Evolutionary conservation across 495 filamentous ascomycete genomes (phyloP).

Genomic region (Penicillium angulare): DNA sequence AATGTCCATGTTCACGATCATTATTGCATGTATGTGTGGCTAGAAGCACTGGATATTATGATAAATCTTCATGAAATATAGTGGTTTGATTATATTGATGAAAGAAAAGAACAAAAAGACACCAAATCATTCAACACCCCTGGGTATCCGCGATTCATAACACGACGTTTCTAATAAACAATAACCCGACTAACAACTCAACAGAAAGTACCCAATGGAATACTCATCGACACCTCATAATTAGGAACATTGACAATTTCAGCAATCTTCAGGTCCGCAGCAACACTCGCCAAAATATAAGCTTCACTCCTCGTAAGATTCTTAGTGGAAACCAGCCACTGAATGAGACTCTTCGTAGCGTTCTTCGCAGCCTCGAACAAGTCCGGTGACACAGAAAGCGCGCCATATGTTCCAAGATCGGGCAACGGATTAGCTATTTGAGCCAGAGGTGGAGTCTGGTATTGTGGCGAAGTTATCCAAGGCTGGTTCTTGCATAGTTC

Average conservation of each 20-base stretch:
- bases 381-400: slow-evolving; percentile 43
- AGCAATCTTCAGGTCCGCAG: slow-evolving; percentile 43
- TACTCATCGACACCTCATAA: slow-evolving; percentile 44
- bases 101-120: neutral
- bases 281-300: slow-evolving; percentile 51
- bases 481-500: slow-evolving; percentile 43
- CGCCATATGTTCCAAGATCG: slow-evolving; percentile 45
- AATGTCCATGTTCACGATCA: too few relatives aligned
- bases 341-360: slow-evolving; percentile 41
- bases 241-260: slow-evolving; percentile 53
- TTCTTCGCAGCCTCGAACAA: slow-evolving; percentile 44
- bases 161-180: neutral
- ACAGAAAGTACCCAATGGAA: slow-evolving; percentile 45
- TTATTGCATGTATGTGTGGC: too few relatives aligned
- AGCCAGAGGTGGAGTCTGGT: slow-evolving; percentile 31
- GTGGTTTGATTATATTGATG: slow-evolving; percentile 17
- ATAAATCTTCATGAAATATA: too few relatives aligned
- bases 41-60: too few relatives aligned
- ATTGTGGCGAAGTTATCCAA: slow-evolving; percentile 46
- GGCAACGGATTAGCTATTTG: slow-evolving; percentile 24
- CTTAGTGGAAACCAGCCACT: slow-evolving; percentile 46
- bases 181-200: neutral
- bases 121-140: slow-evolving; percentile 3
- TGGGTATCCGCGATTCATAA: too few relatives aligned
- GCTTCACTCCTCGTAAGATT: slow-evolving; percentile 43